Evolutionary conservation across 2,329 filamentous ascomycete genomes (phyloP).

Genomic region (Venturia carpophila): DNA sequence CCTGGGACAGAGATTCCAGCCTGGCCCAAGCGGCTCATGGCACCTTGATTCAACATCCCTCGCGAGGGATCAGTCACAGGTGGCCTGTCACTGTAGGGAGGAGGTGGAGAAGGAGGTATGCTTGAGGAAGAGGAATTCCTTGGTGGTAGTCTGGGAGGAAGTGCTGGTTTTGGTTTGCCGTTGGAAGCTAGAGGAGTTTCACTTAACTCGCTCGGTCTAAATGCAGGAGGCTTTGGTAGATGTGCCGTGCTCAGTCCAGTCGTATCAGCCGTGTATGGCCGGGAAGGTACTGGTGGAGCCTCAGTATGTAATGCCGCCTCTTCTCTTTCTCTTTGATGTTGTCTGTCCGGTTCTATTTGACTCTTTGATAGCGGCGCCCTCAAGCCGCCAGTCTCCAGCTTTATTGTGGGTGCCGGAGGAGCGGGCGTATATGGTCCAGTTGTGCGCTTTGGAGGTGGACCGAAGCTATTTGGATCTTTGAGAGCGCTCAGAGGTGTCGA

Average conservation of each 20-base stretch:
- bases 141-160: conserved; percentile 65
- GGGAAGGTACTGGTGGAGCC: conserved; percentile 9
- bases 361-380: conserved; percentile 11
- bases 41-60: conserved; percentile 48
- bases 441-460: conserved; percentile 62
- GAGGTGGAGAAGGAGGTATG: conserved; percentile 37
- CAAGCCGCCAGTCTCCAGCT: background rate
- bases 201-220: conserved; percentile 23
- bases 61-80: conserved; percentile 27
- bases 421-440: conserved; percentile 12
- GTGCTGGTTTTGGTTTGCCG: conserved; percentile 41
- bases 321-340: background rate
- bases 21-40: conserved; percentile 58
- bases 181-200: conserved; percentile 51
- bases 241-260: conserved; percentile 15
- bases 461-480: conserved; percentile 70
- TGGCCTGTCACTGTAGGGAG: conserved; percentile 40
- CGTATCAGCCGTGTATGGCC: conserved; percentile 15
- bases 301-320: background rate
- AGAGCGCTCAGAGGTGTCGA: conserved; percentile 60
- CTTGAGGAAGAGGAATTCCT: conserved; percentile 49
- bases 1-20: conserved; percentile 73
- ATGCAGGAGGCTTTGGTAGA: conserved; percentile 7
- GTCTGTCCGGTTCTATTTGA: conserved; percentile 8
- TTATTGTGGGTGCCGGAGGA: conserved; percentile 1